phyloP scores from a whole-genome alignment of 805 yeast genomes.

The Ogataea haglerorum region DNA sequence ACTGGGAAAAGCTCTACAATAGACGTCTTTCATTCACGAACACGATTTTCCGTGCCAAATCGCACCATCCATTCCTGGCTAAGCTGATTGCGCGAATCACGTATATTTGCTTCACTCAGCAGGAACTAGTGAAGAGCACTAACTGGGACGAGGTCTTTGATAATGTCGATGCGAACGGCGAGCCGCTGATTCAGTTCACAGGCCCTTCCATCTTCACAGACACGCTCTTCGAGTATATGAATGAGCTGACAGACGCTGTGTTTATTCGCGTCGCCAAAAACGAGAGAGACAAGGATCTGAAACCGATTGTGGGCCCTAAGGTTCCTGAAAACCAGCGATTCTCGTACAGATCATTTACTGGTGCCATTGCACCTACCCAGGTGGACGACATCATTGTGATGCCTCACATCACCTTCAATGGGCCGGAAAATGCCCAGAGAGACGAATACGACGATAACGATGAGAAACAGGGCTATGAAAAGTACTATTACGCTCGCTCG shows the following conservation, averaged over 20 bases:
- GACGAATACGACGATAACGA: slow-evolving; percentile 31
- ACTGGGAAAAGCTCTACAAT: slow-evolving; percentile 26
- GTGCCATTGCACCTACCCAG: slow-evolving; percentile 32
- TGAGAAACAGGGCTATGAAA: slow-evolving; percentile 26
- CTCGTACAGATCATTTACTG: slow-evolving; percentile 30
- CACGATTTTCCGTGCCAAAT: slow-evolving; percentile 22
- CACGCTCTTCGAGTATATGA: slow-evolving; percentile 32
- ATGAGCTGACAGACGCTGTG: slow-evolving; percentile 25
- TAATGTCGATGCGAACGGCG: slow-evolving; percentile 33
- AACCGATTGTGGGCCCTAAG: slow-evolving; percentile 31
- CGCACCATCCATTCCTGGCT: slow-evolving; percentile 27
- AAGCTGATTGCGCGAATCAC: slow-evolving; percentile 30
- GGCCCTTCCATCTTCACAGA: slow-evolving; percentile 36
- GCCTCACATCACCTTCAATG: slow-evolving; percentile 32
- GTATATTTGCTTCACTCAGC: slow-evolving; percentile 26
- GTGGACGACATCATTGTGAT: slow-evolving; percentile 31
- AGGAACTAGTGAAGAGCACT: slow-evolving; percentile 21
- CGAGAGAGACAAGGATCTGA: slow-evolving; percentile 25
- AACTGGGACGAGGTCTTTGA: slow-evolving; percentile 31
- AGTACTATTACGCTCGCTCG: slow-evolving; percentile 31
- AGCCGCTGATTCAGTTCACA: slow-evolving; percentile 33
- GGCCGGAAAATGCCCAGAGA: slow-evolving; percentile 22
- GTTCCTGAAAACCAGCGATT: slow-evolving; percentile 27
- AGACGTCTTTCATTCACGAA: slow-evolving; percentile 23
- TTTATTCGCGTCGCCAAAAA: slow-evolving; percentile 31